Base-by-base conservation (phyloP, 768 basidiomycete species). In the Mycena maculata region DNA sequence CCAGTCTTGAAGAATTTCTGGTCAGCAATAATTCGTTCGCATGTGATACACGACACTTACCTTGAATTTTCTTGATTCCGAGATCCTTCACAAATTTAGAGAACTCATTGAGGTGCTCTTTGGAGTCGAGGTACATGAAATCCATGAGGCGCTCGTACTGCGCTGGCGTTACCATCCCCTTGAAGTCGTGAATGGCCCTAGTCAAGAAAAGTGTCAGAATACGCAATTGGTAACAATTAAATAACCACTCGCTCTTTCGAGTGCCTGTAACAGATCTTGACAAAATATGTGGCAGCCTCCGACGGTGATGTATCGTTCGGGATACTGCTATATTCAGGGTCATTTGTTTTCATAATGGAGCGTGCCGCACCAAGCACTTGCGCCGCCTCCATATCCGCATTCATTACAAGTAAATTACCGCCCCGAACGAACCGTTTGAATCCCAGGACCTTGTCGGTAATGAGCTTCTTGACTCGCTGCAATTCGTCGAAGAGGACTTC, bases 151-250 rank as follows among this genome's bases (percentile, higher is more conserved):
- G 52, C 7, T 33, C 31, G 18, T 54, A 54, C 31, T 54, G 33
- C 11, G 33, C 52, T 7, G 52, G 33, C n/a, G 52, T 36, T n/a
- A 54, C 52, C 52, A 38, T 23, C 3, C 28, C 52, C 52, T 54
- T 54, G 33, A 54, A 54, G 33, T 54, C 52, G 10, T 4, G 50
- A 53, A 53, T 53, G 36, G 52, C 52, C 52, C 52, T 50, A 18
- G n/a, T 16, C 3, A 1, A 11, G 18, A 23, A 47, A 18, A 23
- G n/a, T 47, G 4, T 47, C 8, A 47, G 6, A 3, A 18, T 47
- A 27, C 22, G n/a, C 42, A 20, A 22, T 22, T 45, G 42, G 18
- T 33, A 8, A 33, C 18, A n/a, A n/a, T n/a, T n/a, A n/a, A n/a
- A n/a, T 36, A 20, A 20, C 9, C 6, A n/a, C 50, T 36, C n/a